These are phyloP conservation scores for Neoscytalidium dimidiatum DNA, from an alignment of 2,329 filamentous ascomycete genomes.

Conservation along the genomic window DNA sequence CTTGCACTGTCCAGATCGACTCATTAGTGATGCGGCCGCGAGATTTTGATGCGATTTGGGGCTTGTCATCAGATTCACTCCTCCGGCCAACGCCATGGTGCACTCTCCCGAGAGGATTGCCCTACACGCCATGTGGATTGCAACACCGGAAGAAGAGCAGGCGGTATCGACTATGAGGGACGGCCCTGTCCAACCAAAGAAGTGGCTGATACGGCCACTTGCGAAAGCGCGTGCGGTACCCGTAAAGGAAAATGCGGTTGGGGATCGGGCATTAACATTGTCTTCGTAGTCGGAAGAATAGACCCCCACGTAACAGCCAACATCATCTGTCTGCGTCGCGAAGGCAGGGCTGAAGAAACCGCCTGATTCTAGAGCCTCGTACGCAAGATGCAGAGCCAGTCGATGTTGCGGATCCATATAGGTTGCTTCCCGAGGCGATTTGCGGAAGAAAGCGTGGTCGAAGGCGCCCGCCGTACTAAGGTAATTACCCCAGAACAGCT, in stretches of 20 bases:
- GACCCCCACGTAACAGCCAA: constrained; percentile 38
- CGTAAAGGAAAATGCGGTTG: constrained; percentile 30
- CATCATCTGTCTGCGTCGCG: constrained; percentile 22
- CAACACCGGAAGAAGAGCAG: constrained; percentile 28
- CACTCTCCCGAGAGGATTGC: constrained; percentile 32
- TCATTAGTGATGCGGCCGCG: constrained; percentile 43
- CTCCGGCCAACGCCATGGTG: constrained; percentile 36
- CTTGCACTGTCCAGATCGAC: constrained; percentile 50
- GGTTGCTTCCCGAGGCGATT: not conserved
- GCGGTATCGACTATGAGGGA: constrained; percentile 27
- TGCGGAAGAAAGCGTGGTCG: constrained; percentile 5
- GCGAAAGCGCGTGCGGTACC: constrained; percentile 21
- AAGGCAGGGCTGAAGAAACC: constrained; percentile 25
- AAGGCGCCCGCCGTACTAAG: constrained; percentile 8
- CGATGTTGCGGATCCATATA: constrained; percentile 22
- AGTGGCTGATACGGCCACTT: constrained; percentile 22
- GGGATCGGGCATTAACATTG: constrained; percentile 36
- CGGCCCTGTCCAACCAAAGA: constrained; percentile 24
- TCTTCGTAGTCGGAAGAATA: constrained; percentile 34
- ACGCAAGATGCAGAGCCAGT: constrained; percentile 15
- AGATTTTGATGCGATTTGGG: constrained; percentile 36
- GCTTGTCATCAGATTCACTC: constrained; percentile 36
- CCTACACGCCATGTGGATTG: constrained; percentile 28
- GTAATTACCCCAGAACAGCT: constrained; percentile 5
- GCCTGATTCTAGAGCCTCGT: constrained; percentile 24